phyloP scores from a whole-genome alignment of 495 filamentous ascomycete genomes.

The Tuber magnatum region DNA sequence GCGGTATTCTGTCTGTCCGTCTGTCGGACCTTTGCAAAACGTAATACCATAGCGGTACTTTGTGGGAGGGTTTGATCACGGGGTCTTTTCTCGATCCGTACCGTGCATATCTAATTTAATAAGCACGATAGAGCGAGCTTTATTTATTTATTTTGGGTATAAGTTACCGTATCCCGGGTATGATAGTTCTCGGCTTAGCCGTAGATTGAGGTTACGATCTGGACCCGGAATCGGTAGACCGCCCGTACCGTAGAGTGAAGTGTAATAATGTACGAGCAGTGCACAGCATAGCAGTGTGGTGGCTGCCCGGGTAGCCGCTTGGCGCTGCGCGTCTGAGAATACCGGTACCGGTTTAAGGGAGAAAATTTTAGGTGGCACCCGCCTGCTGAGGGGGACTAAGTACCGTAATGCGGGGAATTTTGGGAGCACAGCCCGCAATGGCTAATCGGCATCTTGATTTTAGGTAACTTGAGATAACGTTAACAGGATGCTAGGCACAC shows the following conservation, averaged over 20 bases:
- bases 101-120: neutral
- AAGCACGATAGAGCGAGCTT: neutral
- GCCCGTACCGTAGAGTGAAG: neutral
- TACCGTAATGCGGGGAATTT: neutral
- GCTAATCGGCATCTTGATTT: neutral
- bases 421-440: neutral
- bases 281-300: neutral
- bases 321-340: neutral
- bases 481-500: neutral
- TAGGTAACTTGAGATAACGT: neutral
- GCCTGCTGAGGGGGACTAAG: neutral
- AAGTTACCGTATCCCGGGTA: neutral
- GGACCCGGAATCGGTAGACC: neutral
- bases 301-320: neutral
- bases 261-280: neutral
- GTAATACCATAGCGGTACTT: neutral
- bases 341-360: neutral
- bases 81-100: neutral
- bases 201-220: neutral
- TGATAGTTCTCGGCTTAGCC: neutral
- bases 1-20: neutral
- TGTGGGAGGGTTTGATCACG: neutral
- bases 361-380: neutral
- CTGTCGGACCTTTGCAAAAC: neutral
- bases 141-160: neutral